Evolutionary conservation across 352 stramenopile species (phyloP).

Genomic region (Globisporangium recalcitrans): DNA sequence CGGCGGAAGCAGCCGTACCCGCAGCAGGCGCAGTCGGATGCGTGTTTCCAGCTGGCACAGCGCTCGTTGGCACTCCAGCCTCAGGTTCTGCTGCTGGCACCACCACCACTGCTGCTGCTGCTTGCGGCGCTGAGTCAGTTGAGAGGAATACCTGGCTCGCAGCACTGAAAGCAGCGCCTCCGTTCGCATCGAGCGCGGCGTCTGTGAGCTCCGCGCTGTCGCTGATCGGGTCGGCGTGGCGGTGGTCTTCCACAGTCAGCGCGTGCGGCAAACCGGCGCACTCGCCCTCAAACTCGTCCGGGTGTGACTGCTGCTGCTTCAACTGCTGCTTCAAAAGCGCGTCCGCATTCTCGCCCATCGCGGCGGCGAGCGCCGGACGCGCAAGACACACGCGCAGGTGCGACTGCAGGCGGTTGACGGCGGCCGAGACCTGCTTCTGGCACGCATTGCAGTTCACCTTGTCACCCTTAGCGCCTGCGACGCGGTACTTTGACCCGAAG

Average conservation of each 20-base stretch:
- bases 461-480: slow-evolving; percentile 43
- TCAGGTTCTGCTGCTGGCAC: background rate
- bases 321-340: background rate
- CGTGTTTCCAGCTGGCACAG: background rate
- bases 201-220: slow-evolving; percentile 1
- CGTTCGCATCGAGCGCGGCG: background rate
- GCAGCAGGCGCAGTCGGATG: background rate
- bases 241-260: background rate
- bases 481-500: slow-evolving; percentile 55
- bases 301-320: background rate
- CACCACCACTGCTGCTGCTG: background rate
- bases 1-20: background rate
- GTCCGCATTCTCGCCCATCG: background rate
- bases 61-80: background rate
- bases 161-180: background rate
- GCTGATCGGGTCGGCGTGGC: background rate
- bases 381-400: slow-evolving; percentile 55
- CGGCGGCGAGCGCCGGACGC: slow-evolving; percentile 16
- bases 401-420: slow-evolving; percentile 59
- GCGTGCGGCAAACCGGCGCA: background rate
- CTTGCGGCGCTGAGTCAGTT: background rate
- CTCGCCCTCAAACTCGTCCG: background rate
- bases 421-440: slow-evolving; percentile 50
- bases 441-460: slow-evolving; percentile 69
- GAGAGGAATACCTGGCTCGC: background rate